These are phyloP conservation scores for Lasiosphaeris hirsuta DNA, from an alignment of 495 filamentous ascomycete species.

Conservation along the genomic window DNA sequence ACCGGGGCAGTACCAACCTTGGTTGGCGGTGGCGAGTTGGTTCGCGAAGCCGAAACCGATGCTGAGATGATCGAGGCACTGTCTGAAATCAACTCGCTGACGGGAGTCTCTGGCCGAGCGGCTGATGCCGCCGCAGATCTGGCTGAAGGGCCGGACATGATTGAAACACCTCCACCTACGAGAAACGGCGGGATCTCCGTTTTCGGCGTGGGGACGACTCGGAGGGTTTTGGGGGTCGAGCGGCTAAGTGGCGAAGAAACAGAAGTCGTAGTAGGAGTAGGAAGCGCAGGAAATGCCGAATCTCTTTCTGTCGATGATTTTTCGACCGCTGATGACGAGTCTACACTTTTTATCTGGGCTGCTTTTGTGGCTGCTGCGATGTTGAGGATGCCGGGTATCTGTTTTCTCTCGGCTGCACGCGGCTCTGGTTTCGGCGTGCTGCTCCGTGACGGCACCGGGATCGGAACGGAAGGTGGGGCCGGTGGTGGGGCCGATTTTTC, in stretches of 20 bases:
- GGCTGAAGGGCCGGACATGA: conserved; percentile 26
- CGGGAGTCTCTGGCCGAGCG: conserved; percentile 74
- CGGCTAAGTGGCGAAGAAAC: conserved; percentile 45
- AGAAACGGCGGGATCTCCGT: conserved; percentile 53
- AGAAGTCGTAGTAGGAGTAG: conserved; percentile 48
- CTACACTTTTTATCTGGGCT: conserved; percentile 25
- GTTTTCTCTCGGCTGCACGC: conserved; percentile 44
- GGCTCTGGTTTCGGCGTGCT: conserved; percentile 24
- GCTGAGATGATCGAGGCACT: conserved; percentile 72
- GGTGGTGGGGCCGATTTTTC: conserved; percentile 20
- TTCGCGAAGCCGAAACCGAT: conserved; percentile 68
- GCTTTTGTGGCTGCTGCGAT: conserved; percentile 55
- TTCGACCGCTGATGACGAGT: conserved; percentile 28
- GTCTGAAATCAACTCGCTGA: conserved; percentile 72
- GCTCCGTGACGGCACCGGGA: conserved; percentile 41
- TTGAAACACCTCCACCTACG: conserved; percentile 15
- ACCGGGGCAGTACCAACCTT: conserved; percentile 76
- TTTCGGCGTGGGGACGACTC: conserved; percentile 71
- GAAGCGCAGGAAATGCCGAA: conserved; percentile 48
- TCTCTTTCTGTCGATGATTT: conserved; percentile 33
- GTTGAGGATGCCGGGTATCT: conserved; percentile 59
- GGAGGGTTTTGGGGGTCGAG: conserved; percentile 54
- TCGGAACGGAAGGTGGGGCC: too few species aligned
- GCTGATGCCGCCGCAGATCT: conserved; percentile 44
- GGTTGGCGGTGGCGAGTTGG: conserved; percentile 72